Evolutionary conservation across 1,139 yeast genomes (phyloP), one percentile per base, ranked within the genome.

Genomic region (Eremothecium coryli): DNA sequence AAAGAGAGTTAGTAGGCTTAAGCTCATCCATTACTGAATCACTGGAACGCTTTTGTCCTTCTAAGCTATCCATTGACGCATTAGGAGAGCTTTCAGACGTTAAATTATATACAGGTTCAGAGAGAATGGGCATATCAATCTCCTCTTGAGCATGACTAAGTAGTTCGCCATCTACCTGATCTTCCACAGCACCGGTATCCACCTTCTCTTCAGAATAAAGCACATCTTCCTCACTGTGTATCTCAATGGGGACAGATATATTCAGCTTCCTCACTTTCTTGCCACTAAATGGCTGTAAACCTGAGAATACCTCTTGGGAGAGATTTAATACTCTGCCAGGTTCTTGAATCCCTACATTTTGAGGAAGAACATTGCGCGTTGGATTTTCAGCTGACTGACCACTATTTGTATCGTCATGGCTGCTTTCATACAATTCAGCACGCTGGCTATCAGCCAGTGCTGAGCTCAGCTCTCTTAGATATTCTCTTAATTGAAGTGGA

Each of bases 401-500:
- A n/a, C n/a, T n/a, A n/a, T n/a, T n/a, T n/a, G n/a, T n/a, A n/a
- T n/a, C n/a, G n/a, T n/a, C n/a, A n/a, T n/a, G n/a, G n/a, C n/a
- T n/a, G n/a, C n/a, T n/a, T n/a, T n/a, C n/a, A n/a, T n/a, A n/a
- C n/a, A n/a, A n/a, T n/a, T n/a, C n/a, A n/a, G n/a, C n/a, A n/a
- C n/a, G n/a, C n/a, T n/a, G n/a, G n/a, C n/a, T n/a, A n/a, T n/a
- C n/a, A n/a, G n/a, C n/a, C n/a, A n/a, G n/a, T 9, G 46, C 50
- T 10, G 44, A 38, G 35, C 54, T 50, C 29, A 51, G 28, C 32
- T 51, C 56, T 21, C 39, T 38, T 25, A 51, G 29, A 32, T 43
- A 49, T 11, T 40, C 29, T 21, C 40, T 38, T 11, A 48, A 26
- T 11, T 14, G 29, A 2, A 46, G 42, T 23, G 48, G 45, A 23